Percentiles rank a stretch among this genome's conserved stretches.
phyloP scores from a whole-genome alignment of 2,329 filamentous ascomycete genomes.

The Ophiocordyceps camponoti-leonardi region DNA sequence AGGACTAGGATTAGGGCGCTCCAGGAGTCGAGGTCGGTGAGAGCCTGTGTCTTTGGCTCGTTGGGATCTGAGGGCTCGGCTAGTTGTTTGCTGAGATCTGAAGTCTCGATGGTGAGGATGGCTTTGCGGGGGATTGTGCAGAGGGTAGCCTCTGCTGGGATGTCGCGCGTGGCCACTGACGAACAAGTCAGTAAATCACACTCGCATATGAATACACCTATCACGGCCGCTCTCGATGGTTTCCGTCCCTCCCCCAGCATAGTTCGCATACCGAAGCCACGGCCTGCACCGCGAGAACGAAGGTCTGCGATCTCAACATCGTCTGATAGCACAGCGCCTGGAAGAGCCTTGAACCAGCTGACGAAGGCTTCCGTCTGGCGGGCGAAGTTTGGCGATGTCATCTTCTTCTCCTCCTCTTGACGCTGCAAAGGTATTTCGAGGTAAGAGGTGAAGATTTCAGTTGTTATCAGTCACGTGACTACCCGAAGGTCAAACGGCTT shows the following conservation, averaged over 20 bases:
- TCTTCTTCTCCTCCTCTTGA: neutral
- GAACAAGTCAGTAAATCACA: neutral
- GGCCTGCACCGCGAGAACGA: constrained; percentile 29
- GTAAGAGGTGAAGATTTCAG: neutral
- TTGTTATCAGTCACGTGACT: neutral
- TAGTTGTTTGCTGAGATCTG: constrained; percentile 41
- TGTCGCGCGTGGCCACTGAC: constrained; percentile 52
- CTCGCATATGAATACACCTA: too few species aligned
- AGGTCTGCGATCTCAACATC: constrained; percentile 35
- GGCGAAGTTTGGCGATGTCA: constrained; percentile 18
- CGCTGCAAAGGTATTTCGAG: too few species aligned
- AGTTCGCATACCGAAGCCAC: constrained; percentile 31
- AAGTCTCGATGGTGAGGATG: constrained; percentile 60
- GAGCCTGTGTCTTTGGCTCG: constrained; percentile 13
- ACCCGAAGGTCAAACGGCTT: neutral
- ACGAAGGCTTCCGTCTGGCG: constrained; percentile 27
- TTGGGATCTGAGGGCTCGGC: constrained; percentile 32
- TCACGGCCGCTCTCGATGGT: neutral
- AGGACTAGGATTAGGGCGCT: constrained; percentile 54
- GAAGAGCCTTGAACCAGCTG: constrained; percentile 33
- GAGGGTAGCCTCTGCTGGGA: constrained; percentile 57
- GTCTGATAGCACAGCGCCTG: constrained; percentile 34
- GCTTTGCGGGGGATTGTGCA: constrained; percentile 61
- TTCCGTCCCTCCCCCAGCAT: neutral
- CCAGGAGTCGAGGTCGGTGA: constrained; percentile 31